A percentile compares a stretch with the other conserved stretches of the same genome.
phyloP scores from a whole-genome alignment of 306 rosid species.

The Castanea crenata region DNA sequence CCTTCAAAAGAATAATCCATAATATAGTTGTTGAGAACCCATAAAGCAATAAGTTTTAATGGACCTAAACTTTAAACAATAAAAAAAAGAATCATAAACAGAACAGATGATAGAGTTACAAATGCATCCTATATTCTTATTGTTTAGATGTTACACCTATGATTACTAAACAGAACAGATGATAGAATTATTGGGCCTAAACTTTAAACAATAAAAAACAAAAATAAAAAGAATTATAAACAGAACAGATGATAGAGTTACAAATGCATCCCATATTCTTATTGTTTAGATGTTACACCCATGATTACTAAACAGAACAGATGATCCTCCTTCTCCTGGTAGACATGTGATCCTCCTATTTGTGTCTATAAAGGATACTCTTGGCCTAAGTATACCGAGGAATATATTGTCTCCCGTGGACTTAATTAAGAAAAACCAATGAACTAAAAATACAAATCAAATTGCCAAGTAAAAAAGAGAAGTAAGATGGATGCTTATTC shows the following conservation, averaged over 20 bases:
- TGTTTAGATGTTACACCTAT: background rate
- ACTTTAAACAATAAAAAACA: no score
- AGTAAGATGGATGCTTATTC: no score
- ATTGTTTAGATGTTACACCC: background rate
- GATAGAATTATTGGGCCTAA: no score
- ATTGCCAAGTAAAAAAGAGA: no score
- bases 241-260: background rate
- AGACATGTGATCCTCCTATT: constrained; percentile 84
- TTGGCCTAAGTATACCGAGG: constrained; percentile 62
- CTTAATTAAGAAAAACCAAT: constrained; percentile 27
- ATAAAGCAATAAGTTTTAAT: no score
- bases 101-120: background rate
- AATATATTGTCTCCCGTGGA: constrained; percentile 62
- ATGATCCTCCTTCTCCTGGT: constrained; percentile 19
- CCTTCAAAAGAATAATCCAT: no score
- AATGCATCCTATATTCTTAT: background rate
- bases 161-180: background rate
- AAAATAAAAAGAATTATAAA: no score
- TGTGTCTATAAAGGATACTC: constrained; percentile 79
- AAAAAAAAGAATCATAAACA: no score
- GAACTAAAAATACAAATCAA: no score
- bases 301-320: background rate
- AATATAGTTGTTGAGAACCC: no score
- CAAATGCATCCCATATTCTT: background rate
- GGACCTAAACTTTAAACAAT: no score